phyloP scores from a whole-genome alignment of 768 basidiomycete species.

The Psilocybe tampanensis region DNA sequence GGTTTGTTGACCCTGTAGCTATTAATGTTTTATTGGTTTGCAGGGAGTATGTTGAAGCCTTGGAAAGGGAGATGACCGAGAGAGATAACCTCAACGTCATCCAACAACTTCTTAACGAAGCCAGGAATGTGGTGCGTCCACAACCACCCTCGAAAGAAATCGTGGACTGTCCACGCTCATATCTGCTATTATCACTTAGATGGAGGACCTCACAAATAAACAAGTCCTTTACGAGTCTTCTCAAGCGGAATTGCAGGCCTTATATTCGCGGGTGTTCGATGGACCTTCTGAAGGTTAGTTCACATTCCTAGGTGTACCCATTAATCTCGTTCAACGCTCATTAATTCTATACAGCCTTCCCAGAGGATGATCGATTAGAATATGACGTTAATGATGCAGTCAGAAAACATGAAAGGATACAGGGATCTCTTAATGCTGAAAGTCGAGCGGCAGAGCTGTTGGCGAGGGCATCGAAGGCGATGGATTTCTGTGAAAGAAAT shows the following conservation, averaged over 20 bases:
- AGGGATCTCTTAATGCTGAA: conserved; percentile 38
- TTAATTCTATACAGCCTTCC: conserved; percentile 33
- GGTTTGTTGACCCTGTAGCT: neutral
- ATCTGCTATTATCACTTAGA: conserved; percentile 20
- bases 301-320: neutral
- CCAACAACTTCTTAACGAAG: conserved; percentile 35
- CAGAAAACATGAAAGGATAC: conserved; percentile 35
- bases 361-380: conserved; percentile 48
- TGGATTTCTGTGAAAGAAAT: conserved; percentile 32
- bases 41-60: conserved; percentile 49
- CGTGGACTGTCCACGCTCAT: neutral
- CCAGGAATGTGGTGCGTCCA: conserved; percentile 34
- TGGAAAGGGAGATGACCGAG: conserved; percentile 43
- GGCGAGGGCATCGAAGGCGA: conserved; percentile 34
- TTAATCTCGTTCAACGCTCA: neutral
- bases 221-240: conserved; percentile 26
- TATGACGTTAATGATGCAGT: conserved; percentile 35
- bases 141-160: neutral
- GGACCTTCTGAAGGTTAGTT: conserved; percentile 41
- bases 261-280: conserved; percentile 45
- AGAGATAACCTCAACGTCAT: conserved; percentile 33
- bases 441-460: conserved; percentile 42
- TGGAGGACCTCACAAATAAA: conserved; percentile 36
- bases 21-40: neutral
- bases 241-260: conserved; percentile 37